Evolutionary conservation across 768 basidiomycete genomes (phyloP).

Genomic region (Hygrophorus pudorinus): DNA sequence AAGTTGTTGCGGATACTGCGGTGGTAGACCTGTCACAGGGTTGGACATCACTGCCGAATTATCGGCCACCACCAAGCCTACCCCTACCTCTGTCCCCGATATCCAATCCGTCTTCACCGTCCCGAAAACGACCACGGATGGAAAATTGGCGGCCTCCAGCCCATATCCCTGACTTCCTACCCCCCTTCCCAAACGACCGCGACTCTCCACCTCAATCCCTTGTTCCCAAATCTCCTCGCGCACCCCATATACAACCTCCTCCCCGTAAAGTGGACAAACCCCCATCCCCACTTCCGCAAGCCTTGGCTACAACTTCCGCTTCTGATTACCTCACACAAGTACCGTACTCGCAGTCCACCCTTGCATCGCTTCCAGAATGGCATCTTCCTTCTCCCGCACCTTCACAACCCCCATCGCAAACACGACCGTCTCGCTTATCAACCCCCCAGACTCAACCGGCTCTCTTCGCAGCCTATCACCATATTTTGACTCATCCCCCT

Average conservation of each 20-base stretch:
- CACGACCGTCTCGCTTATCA: constrained; percentile 22
- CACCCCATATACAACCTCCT: constrained; percentile 20
- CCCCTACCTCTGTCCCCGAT: constrained; percentile 45
- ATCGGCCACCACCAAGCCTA: constrained; percentile 20
- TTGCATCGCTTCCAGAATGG: constrained; percentile 56
- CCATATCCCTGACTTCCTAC: constrained; percentile 57
- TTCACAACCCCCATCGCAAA: constrained; percentile 4
- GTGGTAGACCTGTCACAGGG: constrained; percentile 16
- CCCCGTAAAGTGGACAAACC: constrained; percentile 26
- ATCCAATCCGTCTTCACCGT: constrained; percentile 47
- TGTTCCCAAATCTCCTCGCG: constrained; percentile 25
- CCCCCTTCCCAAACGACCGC: constrained; percentile 47
- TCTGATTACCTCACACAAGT: constrained; percentile 66
- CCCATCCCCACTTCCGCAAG: constrained; percentile 30
- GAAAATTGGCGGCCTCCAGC: constrained; percentile 51
- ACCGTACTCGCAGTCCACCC: constrained; percentile 65
- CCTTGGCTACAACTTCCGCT: constrained; percentile 38
- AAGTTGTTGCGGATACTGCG: constrained; percentile 20
- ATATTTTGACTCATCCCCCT: constrained; percentile 65
- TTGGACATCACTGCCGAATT: background rate
- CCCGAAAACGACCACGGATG: constrained; percentile 47
- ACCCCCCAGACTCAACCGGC: constrained; percentile 54
- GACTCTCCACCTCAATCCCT: constrained; percentile 21
- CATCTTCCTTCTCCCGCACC: constrained; percentile 45
- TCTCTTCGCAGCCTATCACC: constrained; percentile 62